Conservation (phyloP, 495 filamentous ascomycete genomes). For the Saxophila tyrrhenica region DNA sequence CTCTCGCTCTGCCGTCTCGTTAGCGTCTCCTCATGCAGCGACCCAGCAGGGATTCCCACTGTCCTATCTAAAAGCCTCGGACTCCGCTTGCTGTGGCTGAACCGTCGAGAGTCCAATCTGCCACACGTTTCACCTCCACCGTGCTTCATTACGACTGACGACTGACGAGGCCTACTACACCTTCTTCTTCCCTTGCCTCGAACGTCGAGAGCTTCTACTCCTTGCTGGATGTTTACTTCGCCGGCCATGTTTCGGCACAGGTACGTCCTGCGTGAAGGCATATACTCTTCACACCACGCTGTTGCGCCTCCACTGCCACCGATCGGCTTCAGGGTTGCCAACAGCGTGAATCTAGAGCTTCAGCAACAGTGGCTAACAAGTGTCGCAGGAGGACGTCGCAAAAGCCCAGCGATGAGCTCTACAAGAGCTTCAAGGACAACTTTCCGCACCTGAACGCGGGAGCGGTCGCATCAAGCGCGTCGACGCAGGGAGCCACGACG, state of each 20-base stretch:
- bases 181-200: not conserved
- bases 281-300: not conserved
- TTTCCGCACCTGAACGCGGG: conserved; percentile 52
- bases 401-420: conserved; percentile 76
- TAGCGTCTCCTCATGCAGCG: no score
- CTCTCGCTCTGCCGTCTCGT: no score
- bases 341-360: not conserved
- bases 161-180: not conserved
- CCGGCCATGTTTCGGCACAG: conserved; percentile 33
- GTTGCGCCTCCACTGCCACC: conserved; percentile 2
- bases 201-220: not conserved
- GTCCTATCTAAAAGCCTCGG: no score
- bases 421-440: conserved; percentile 68
- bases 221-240: conserved; percentile 2
- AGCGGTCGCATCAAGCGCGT: conserved; percentile 25
- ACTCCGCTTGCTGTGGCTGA: no score
- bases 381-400: conserved; percentile 61
- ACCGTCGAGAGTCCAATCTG: not conserved
- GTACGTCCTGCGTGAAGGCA: conserved; percentile 18
- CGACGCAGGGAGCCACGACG: conserved; percentile 16
- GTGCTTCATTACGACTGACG: not conserved
- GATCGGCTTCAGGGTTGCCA: conserved; percentile 1
- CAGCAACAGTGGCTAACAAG: not conserved
- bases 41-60: no score
- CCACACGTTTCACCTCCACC: not conserved